Evolutionary conservation across 805 yeast species (phyloP).

Genomic region (Candida germanica): DNA sequence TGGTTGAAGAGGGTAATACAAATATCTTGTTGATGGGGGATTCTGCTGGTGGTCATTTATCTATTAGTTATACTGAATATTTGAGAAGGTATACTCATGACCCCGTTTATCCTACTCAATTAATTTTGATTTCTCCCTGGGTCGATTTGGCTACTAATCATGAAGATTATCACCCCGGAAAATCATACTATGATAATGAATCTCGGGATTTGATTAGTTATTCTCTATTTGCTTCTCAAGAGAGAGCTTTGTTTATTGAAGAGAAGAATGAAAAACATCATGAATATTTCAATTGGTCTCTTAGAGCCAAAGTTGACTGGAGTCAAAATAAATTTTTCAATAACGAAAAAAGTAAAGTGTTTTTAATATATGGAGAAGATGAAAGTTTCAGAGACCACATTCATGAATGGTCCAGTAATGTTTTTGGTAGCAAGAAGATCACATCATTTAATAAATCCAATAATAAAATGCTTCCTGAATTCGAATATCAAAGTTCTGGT

Average conservation of each 20-base stretch:
- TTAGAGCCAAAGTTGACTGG: conserved; percentile 26
- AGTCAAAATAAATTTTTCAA: conserved; percentile 27
- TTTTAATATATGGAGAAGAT: conserved; percentile 39
- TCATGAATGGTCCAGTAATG: conserved; percentile 31
- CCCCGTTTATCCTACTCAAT: conserved; percentile 24
- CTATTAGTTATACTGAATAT: conserved; percentile 27
- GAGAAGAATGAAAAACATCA: conserved; percentile 4
- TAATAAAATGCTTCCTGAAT: conserved; percentile 18
- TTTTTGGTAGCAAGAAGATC: conserved; percentile 26
- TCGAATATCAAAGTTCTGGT: conserved; percentile 4
- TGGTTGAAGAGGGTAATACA: conserved; percentile 19
- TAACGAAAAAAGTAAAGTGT: conserved; percentile 22
- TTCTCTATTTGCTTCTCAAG: conserved; percentile 7
- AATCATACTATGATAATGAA: conserved; percentile 32
- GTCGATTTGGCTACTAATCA: conserved; percentile 15
- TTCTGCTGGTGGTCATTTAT: conserved; percentile 40
- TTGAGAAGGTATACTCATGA: conserved; percentile 16
- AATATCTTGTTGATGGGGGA: conserved; percentile 37
- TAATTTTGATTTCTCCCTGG: conserved; percentile 39
- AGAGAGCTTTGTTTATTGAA: conserved; percentile 6
- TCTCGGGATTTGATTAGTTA: conserved; percentile 19
- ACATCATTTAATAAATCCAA: conserved; percentile 8
- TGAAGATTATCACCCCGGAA: conserved; percentile 22
- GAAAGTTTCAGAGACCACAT: conserved; percentile 41
- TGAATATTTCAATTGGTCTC: conserved; percentile 13